Conservation (phyloP, 129 eudicot species). For the Silybum marianum region DNA sequence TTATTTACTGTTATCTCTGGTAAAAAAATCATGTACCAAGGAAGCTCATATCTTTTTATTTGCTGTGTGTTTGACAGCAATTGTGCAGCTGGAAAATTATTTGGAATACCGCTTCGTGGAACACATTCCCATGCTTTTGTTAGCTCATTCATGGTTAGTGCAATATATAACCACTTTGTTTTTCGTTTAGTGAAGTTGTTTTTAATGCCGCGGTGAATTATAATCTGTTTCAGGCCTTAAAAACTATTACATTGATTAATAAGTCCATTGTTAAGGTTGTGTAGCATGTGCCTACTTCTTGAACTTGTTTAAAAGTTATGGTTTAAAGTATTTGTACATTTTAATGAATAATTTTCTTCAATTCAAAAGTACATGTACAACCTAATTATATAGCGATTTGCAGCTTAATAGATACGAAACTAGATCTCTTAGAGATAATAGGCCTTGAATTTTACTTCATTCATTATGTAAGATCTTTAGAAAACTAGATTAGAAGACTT, state of each 20-base stretch:
- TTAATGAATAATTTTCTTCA: background rate
- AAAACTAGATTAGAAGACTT: background rate
- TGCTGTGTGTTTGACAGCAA: conserved; percentile 56
- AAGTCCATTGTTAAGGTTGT: background rate
- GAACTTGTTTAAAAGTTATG: background rate
- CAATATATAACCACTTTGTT: conserved; percentile 8
- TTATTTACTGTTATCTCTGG: no score
- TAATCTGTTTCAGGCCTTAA: background rate
- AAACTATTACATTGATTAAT: background rate
- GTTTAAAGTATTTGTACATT: background rate
- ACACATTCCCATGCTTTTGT: conserved; percentile 99
- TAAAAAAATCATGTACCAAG: background rate
- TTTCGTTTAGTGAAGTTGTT: background rate
- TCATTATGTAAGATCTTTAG: background rate
- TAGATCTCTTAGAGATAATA: background rate
- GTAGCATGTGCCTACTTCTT: background rate
- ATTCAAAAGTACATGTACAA: background rate
- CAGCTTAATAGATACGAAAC: background rate
- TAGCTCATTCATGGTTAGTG: conserved; percentile 76
- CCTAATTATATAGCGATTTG: background rate
- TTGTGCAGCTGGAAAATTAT: conserved; percentile 95
- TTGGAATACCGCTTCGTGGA: conserved; percentile 97
- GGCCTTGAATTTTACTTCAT: background rate
- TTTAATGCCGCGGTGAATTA: background rate
- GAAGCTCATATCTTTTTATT: conserved; percentile 15